Evolutionary conservation across 306 rosid genomes (phyloP), one percentile per base, ranked within the genome.

Genomic region (Corylus heterophylla): DNA sequence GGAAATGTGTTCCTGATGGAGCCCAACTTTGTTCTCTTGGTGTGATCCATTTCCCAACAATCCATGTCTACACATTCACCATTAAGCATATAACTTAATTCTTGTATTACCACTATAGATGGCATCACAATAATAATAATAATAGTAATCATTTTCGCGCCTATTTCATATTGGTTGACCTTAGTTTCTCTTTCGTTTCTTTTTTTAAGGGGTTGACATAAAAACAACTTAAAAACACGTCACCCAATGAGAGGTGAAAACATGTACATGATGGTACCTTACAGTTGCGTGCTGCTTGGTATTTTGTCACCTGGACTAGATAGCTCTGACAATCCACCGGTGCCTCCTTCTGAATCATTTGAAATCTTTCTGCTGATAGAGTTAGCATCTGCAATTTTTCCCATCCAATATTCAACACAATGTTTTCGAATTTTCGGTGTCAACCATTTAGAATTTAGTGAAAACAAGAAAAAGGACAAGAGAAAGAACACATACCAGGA

Each of bases 31-130:
- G 99, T 74, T 96, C 90, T 55, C 91, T 91, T 62, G 92, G 94
- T 13, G 97, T 91, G 64, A 91, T 96, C 99, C 99, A 96, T 75
- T 96, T 96, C 4, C 99, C 99, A 54, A 96, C 97, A 37, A 96
- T 96, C 99, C 99, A 96, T 1, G 96, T 86, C 99, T 95, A 80
- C 2, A 69, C 7, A 71, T 56, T 47, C 39, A 11, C 14, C 39
- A 71, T 6, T 4, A 64, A 22, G 37, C 63, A 73, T 35, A 17
- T 48, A 22, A 22, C 25, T 22, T 22, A 22, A 22, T 22, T 22
- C 25, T 22, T 22, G 25, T 22, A 22, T 22, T 22, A 22, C 25
- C 25, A 22, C 25, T 22, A 22, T 22, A 22, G 25, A 22, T 22
- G 25, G 25, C 25, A 22, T 22, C 25, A 22, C 25, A 22, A 22